Conservation (phyloP, 345 rosid genomes). For the Citrus unshiu region DNA sequence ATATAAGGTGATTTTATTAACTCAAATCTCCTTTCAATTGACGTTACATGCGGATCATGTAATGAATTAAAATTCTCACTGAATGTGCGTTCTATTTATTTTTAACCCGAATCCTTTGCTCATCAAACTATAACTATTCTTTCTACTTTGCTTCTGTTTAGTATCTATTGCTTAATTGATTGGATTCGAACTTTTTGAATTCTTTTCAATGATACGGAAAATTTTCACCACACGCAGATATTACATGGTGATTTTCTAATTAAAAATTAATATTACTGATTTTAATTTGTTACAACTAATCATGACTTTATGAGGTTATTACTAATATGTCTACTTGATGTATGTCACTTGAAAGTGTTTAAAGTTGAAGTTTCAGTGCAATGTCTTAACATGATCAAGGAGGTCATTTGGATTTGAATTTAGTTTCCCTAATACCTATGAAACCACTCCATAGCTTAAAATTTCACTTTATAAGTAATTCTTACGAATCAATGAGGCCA, state of each 20-base stretch:
- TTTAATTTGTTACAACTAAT: background rate
- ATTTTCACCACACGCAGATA: background rate
- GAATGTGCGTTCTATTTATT: background rate
- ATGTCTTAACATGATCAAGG: background rate
- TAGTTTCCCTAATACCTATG: background rate
- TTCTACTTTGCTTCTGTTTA: background rate
- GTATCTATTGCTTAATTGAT: background rate
- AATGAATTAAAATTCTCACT: background rate
- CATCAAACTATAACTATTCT: background rate
- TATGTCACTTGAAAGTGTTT: too few species aligned
- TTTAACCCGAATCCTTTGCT: background rate
- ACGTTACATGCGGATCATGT: background rate
- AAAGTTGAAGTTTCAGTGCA: background rate
- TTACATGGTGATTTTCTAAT: background rate
- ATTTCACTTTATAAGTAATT: background rate
- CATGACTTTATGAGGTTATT: background rate
- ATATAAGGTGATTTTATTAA: background rate
- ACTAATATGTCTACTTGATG: background rate
- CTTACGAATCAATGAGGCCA: background rate
- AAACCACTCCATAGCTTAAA: background rate
- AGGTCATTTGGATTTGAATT: background rate
- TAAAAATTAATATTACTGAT: background rate
- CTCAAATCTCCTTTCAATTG: background rate
- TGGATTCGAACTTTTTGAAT: too few species aligned
- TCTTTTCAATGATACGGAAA: too few species aligned